These are phyloP conservation scores for Claviceps digitariae DNA, from an alignment of 2,329 filamentous ascomycete genomes.

Conservation along the genomic window DNA sequence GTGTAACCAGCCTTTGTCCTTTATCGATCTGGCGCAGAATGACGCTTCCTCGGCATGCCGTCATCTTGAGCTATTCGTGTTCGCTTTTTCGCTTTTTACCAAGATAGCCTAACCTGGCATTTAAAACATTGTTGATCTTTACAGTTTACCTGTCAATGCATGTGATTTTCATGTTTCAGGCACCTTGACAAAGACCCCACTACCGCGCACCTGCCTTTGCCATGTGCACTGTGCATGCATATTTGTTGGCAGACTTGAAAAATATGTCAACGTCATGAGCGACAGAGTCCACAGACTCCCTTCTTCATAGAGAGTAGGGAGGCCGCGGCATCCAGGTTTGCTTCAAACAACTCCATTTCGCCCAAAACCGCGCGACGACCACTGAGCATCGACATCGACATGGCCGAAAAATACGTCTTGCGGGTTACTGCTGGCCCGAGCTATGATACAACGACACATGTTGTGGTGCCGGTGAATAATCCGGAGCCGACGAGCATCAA, in stretches of 20 bases:
- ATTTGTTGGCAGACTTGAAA: no score
- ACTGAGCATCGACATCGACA: constrained; percentile 23
- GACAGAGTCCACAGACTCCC: not conserved
- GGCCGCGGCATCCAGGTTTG: not conserved
- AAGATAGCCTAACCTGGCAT: no score
- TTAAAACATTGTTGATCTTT: no score
- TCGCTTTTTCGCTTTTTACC: not conserved
- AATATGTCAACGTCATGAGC: not conserved
- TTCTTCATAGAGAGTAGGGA: not conserved
- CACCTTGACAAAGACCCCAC: not conserved
- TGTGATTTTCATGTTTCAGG: no score
- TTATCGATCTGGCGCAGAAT: not conserved
- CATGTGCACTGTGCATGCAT: no score
- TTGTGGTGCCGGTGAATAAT: constrained; percentile 63
- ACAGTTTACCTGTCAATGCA: no score
- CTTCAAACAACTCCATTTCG: not conserved
- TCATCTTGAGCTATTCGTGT: not conserved
- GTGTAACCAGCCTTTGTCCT: not conserved
- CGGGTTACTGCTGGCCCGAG: constrained; percentile 66
- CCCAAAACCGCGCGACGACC: not conserved
- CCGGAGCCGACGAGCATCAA: constrained; percentile 48
- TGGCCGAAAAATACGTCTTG: constrained; percentile 64
- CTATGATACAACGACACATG: constrained; percentile 62
- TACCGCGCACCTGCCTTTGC: not conserved
- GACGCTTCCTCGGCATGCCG: not conserved